Conservation (phyloP, 164 flowering plant genomes). For the Amborella trichopoda region DNA sequence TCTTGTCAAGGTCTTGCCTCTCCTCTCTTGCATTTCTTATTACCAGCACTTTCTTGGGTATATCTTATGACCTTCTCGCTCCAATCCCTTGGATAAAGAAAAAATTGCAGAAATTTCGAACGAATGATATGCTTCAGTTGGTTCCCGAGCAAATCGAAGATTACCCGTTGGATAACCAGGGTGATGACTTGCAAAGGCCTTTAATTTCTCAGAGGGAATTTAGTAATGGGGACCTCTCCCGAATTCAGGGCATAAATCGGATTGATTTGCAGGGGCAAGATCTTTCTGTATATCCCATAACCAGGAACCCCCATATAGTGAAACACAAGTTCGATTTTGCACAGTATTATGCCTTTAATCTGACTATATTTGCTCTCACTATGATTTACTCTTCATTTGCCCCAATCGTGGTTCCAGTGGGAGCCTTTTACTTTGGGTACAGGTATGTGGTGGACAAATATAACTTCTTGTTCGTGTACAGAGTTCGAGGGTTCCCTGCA, state of each 20-base stretch:
- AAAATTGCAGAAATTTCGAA: constrained; percentile 67
- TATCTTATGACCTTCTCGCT: constrained; percentile 84
- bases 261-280: constrained; percentile 57
- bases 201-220: constrained; percentile 40
- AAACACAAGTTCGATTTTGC: constrained; percentile 97
- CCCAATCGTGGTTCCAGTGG: constrained; percentile 92
- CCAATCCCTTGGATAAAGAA: constrained; percentile 98
- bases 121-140: constrained; percentile 95
- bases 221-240: constrained; percentile 12
- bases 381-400: constrained; percentile 84
- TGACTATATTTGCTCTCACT: constrained; percentile 92
- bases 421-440: constrained; percentile 89
- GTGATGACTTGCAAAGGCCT: constrained; percentile 47
- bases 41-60: constrained; percentile 89
- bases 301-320: constrained; percentile 70
- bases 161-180: constrained; percentile 45
- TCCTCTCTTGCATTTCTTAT: constrained; percentile 94
- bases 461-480: constrained; percentile 85
- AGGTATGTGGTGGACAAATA: constrained; percentile 95
- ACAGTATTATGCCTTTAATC: constrained; percentile 92
- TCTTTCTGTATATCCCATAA: constrained; percentile 72
- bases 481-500: constrained; percentile 95
- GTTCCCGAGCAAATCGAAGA: constrained; percentile 95
- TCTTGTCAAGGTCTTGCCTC: constrained; percentile 84
- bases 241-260: constrained; percentile 18